Evolutionary conservation across 305 asterid genomes (phyloP), one percentile per base, ranked within the genome.

Genomic region (Lippia alba): DNA sequence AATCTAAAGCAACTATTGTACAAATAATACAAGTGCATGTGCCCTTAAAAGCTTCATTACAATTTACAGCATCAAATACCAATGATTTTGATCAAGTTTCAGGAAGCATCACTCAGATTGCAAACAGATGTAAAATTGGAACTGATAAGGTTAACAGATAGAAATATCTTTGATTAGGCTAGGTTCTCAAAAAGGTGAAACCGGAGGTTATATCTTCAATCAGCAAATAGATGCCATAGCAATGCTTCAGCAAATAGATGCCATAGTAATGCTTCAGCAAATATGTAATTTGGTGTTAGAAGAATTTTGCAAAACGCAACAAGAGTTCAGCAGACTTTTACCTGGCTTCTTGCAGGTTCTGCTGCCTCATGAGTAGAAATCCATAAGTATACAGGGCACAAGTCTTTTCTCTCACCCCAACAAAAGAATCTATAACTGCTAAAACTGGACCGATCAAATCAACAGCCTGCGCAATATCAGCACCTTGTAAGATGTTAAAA

Each of bases 271-370:
- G 67, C 69, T 75, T 33, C 16, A 56, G 67, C 54, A 48, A 69
- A 72, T 56, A 57, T 34, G 65, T 39, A 75, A 55, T 14, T 36
- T 61, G 64, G 39, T 12, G 61, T 55, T n/a, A 61, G 50, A 64
- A 69, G 65, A 24, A 75, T 8, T 48, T 54, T 49, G 24, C 49
- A 62, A 36, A 57, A 60, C 34, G 66, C 64, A 64, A 73, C 30
- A 55, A 70, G 17, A 57, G 64, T 20, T 10, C n/a, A 33, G 12
- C 41, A 66, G 63, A 61, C 30, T 61, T 24, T 74, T 71, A 92
- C 97, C 97, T 87, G 72, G 99, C 97, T 76, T 91, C 99, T 81
- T 94, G 99, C 62, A 91, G 83, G 78, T 91, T 94, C 67, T 94
- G 91, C 78, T 91, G 97, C 77, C 87, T 90, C 95, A 88, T 91